phyloP scores from a whole-genome alignment of 208 protist genomes.

The Leishmania gerbilli region DNA sequence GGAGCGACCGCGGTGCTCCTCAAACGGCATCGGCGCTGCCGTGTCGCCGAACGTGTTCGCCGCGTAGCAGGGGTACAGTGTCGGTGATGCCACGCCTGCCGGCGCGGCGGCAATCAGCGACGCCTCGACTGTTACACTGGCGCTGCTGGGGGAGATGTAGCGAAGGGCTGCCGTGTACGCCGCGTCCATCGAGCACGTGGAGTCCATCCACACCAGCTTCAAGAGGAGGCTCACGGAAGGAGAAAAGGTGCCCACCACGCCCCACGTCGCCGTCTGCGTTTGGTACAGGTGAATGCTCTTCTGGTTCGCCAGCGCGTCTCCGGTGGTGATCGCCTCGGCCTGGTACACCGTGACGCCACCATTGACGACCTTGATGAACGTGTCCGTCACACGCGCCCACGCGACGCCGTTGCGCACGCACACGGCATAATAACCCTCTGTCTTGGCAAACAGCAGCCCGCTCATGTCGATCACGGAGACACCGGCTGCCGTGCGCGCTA shows the following conservation, averaged over 20 bases:
- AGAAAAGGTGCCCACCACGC: conserved; percentile 51
- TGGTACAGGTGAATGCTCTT: conserved; percentile 50
- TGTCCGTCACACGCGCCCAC: conserved; percentile 28
- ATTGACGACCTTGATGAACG: conserved; percentile 38
- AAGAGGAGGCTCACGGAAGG: conserved; percentile 31
- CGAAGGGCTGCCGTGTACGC: conserved; percentile 40
- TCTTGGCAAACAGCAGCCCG: conserved; percentile 29
- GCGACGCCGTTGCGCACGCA: conserved; percentile 37
- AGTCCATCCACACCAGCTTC: conserved; percentile 63
- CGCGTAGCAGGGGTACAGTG: conserved; percentile 43
- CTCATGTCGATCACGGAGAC: conserved; percentile 47
- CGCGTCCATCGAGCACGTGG: conserved; percentile 34
- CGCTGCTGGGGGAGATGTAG: conserved; percentile 45
- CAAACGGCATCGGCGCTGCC: conserved; percentile 47
- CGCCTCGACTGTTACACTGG: conserved; percentile 41
- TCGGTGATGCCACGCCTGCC: conserved; percentile 1
- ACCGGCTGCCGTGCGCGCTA: conserved; percentile 13
- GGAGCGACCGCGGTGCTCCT: conserved; percentile 35
- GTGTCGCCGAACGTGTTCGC: background rate
- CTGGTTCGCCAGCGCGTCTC: conserved; percentile 25
- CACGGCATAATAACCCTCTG: conserved; percentile 46
- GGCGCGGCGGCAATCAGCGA: conserved; percentile 42
- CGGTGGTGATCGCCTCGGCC: conserved; percentile 51
- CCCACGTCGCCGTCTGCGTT: conserved; percentile 56
- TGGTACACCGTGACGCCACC: conserved; percentile 15